Conservation (phyloP, 2,329 filamentous ascomycete genomes). For the Calonectria montana region DNA sequence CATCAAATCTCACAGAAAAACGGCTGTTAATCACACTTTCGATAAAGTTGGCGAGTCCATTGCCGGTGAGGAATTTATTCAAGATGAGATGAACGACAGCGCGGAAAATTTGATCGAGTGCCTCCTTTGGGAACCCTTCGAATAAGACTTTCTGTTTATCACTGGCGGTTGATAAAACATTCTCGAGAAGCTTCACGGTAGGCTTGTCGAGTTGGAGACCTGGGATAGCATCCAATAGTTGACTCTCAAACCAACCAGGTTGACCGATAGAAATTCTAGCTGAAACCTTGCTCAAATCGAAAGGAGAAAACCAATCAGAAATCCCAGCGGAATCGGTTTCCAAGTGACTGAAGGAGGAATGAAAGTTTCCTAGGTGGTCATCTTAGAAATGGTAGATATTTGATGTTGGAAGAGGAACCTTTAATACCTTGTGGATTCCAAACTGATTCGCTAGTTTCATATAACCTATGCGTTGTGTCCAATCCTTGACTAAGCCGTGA, state of each 20-base stretch:
- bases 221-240: neutral
- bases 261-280: neutral
- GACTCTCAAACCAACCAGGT: neutral
- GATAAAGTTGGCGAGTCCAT: neutral
- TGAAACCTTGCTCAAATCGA: neutral
- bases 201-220: neutral
- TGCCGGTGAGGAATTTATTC: neutral
- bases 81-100: neutral
- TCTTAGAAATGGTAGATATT: no score
- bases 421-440: no score
- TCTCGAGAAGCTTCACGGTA: neutral
- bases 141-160: neutral
- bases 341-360: no score
- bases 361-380: neutral
- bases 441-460: no score
- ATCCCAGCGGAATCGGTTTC: neutral
- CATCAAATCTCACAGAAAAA: neutral
- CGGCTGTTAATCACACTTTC: neutral
- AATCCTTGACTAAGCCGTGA: no score
- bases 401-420: no score
- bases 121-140: neutral
- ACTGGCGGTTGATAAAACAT: neutral
- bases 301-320: neutral
- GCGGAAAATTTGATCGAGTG: neutral
- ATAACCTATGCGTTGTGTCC: no score